A percentile compares a stretch with the other conserved stretches of the same genome.
Conservation (phyloP, 495 filamentous ascomycete species). For the Hypoxylon crocopeplum region DNA sequence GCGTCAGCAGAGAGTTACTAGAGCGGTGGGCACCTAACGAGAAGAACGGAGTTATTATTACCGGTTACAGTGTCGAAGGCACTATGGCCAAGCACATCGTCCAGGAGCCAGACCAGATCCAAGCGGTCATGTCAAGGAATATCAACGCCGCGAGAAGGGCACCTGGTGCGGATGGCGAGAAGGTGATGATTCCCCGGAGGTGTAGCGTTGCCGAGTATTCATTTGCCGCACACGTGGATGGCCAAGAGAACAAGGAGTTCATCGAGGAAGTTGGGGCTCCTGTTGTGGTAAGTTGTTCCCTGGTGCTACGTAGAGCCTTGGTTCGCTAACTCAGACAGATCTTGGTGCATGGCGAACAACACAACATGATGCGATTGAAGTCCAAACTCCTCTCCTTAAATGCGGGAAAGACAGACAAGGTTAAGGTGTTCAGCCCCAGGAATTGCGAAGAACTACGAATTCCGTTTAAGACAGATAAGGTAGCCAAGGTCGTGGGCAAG, state of each 20-base stretch:
- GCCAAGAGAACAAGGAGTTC: constrained; percentile 92
- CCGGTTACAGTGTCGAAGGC: constrained; percentile 96
- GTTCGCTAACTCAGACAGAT: constrained; percentile 63
- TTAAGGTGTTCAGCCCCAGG: constrained; percentile 89
- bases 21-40: constrained; percentile 96
- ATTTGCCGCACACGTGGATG: constrained; percentile 97
- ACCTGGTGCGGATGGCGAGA: constrained; percentile 68
- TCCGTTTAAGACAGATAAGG: constrained; percentile 94
- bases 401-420: constrained; percentile 74
- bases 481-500: constrained; percentile 94
- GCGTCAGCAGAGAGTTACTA: constrained; percentile 87
- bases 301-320: background rate
- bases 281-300: constrained; percentile 74
- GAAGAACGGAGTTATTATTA: constrained; percentile 95
- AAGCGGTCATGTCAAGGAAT: constrained; percentile 83
- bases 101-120: constrained; percentile 91
- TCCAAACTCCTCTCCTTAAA: constrained; percentile 93
- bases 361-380: constrained; percentile 97
- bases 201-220: constrained; percentile 92
- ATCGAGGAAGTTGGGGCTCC: constrained; percentile 91
- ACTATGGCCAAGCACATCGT: constrained; percentile 97
- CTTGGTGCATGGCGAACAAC: constrained; percentile 93
- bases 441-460: constrained; percentile 97
- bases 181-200: constrained; percentile 88
- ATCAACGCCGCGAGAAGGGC: constrained; percentile 60